Base-by-base conservation (phyloP, 139 green algal species). In the Pycnococcus provasolii region DNA sequence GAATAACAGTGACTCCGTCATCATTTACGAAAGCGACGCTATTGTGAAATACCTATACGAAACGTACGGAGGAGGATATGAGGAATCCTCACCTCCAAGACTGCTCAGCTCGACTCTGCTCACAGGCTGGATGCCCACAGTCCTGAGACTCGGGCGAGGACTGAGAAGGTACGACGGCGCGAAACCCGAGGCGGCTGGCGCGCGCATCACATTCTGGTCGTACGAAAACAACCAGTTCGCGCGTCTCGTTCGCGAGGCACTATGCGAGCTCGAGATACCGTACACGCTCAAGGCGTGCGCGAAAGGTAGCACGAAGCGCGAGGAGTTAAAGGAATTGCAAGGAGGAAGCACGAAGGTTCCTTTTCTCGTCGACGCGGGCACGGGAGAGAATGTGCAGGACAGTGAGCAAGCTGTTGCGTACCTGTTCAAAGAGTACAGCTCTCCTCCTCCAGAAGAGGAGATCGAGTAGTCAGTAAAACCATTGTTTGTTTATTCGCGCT, bases 161-260 rank as follows among this genome's bases (percentile, higher is more conserved):
- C 73, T 78, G 72, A 62, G 58, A n/a, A 47, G 60, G 9, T 73
- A 73, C 66, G 44, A 37, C 3, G 9, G 46, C 15, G 53, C 64
- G 3, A 3, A 3, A 39, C 6, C 45, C 3, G 40, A 73, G 4
- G 13, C 63, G 3, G 67, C 72, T 9, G 57, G 26, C 15, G 26
- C 52, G 39, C n/a, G 42, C 45, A 48, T 78, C 15, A 55, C 62
- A 47, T 57, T 79, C 1, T 79, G 66, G 48, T 64, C 51, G 3
- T 79, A 79, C 67, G 73, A 79, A 45, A 48, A 48, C 26, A 79
- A 79, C 58, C 73, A 79, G 67, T 79, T 79, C 53, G 73, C 73
- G 8, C 4, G 73, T 4, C 68, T 79, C 13, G 67, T 72, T n/a
- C 45, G 73, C 9, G 73, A 79, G 62, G 73, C 67, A 15, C 61